These are phyloP conservation scores for Sedum album DNA, from an alignment of 164 flowering plant species.

Conservation along the genomic window DNA sequence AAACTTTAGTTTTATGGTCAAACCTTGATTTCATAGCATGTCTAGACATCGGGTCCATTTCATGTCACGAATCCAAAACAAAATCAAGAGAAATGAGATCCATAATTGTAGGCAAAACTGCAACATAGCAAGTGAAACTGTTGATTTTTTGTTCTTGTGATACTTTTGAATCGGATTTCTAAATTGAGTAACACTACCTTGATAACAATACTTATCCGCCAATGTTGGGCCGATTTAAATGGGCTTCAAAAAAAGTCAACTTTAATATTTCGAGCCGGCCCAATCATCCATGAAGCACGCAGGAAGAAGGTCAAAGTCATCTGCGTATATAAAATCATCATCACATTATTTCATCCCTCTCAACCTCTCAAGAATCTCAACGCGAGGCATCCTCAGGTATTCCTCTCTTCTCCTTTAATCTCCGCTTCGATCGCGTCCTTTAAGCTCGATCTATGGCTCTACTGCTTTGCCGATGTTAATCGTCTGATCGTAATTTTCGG, in stretches of 20 bases:
- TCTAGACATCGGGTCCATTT: too few species aligned
- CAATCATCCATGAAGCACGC: neutral
- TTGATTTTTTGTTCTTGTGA: too few species aligned
- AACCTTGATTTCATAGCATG: neutral
- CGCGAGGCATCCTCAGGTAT: conserved; percentile 1
- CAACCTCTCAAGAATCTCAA: neutral
- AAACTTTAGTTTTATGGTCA: neutral
- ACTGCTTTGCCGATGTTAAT: too few species aligned
- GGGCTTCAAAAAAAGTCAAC: neutral
- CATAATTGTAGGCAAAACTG: too few species aligned
- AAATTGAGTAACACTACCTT: too few species aligned
- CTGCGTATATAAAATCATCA: neutral
- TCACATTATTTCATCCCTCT: neutral
- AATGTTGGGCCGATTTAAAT: too few species aligned
- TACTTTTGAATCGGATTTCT: too few species aligned
- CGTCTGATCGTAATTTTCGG: too few species aligned
- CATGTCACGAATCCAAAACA: too few species aligned
- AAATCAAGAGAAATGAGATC: too few species aligned
- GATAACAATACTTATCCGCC: too few species aligned
- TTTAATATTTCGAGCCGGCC: neutral
- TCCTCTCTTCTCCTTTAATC: neutral
- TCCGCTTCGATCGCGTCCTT: neutral
- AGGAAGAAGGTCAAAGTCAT: neutral
- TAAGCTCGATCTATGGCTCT: neutral
- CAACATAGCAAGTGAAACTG: too few species aligned